Base-by-base conservation (phyloP, 2,329 filamentous ascomycete genomes). In the Fusarium lateritium region DNA sequence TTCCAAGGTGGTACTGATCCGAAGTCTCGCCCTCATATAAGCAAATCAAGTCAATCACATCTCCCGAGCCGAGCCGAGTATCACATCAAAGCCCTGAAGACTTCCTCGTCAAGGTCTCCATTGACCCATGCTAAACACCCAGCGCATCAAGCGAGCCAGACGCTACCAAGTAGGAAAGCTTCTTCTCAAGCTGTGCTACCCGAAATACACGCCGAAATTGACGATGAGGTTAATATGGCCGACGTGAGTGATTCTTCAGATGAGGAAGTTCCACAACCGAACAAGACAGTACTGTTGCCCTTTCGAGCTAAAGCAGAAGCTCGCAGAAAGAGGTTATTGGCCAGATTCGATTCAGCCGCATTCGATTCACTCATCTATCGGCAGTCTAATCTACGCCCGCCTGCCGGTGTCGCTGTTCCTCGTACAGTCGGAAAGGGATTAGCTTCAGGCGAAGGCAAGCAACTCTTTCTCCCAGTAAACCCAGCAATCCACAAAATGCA, bases 401-500 rank as follows among this genome's bases (percentile, higher is more conserved):
- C 77, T 17, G 31, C 44, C 1, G 71, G 67, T 14, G 67, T 78
- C n/a, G 11, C 36, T 26, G 11, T 73, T 5, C 21, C 57, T 7
- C 63, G 38, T 17, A 33, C 43, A 28, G 26, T 34, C n/a, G 33
- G 50, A 34, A 64, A 62, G 51, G 45, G 44, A 6, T 45, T 60
- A 10, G 22, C 59, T 31, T 50, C 65, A 47, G 56, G 43, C 22
- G 58, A 73, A 51, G 70, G 78, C 28, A 74, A 77, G 28, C 79
- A 78, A 24, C 65, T 80, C 7, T 88, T 82, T 66, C 76, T 80
- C 2, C 77, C 82, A 47, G 78, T 87, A 4, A 84, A 90, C 72
- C 87, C 86, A 0, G 81, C 82, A 2, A 79, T 84, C 3, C 83
- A 86, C 52, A 84, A 81, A 76, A 80, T 79, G 2, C 80, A 83